Evolutionary conservation across 2,329 filamentous ascomycete species (phyloP).

Genomic region (Sphaerulina populicola): DNA sequence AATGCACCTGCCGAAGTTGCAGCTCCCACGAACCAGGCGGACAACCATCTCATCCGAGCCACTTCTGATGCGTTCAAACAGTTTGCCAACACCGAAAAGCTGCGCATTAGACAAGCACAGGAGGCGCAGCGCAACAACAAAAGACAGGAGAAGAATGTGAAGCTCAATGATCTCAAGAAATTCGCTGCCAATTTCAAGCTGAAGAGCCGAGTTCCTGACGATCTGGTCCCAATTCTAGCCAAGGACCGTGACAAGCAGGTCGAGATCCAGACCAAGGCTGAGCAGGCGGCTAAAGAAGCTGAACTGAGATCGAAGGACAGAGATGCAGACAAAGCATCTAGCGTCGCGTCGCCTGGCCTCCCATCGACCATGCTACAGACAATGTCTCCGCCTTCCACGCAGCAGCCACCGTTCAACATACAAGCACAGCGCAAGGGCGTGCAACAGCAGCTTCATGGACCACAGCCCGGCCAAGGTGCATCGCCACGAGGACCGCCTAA

Average conservation of each 20-base stretch:
- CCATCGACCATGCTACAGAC: conserved; percentile 12
- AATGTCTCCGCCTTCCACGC: conserved; percentile 2
- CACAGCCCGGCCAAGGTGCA: conserved; percentile 1
- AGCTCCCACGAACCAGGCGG: conserved; percentile 48
- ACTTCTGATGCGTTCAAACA: conserved; percentile 56
- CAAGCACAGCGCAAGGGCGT: conserved; percentile 8
- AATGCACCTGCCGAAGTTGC: conserved; percentile 43
- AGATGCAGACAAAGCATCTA: conserved; percentile 20
- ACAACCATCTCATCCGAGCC: conserved; percentile 51
- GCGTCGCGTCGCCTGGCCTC: conserved; percentile 19
- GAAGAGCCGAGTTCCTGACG: conserved; percentile 79
- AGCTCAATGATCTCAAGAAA: conserved; percentile 87
- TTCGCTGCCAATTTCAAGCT: conserved; percentile 94
- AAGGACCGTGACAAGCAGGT: conserved; percentile 94
- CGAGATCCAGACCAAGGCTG: conserved; percentile 81
- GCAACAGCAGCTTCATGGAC: conserved; percentile 1
- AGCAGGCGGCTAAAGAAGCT: conserved; percentile 59
- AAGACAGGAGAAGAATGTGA: conserved; percentile 74
- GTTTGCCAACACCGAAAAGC: conserved; percentile 55
- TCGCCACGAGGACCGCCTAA: conserved; percentile 2
- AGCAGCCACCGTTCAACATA: conserved; percentile 9
- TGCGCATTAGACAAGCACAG: conserved; percentile 48
- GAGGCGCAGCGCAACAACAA: conserved; percentile 50
- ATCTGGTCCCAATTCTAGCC: conserved; percentile 88
- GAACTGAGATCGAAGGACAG: conserved; percentile 40